Base-by-base conservation (phyloP, 345 rosid species). In the Eucalyptus shirleyi region DNA sequence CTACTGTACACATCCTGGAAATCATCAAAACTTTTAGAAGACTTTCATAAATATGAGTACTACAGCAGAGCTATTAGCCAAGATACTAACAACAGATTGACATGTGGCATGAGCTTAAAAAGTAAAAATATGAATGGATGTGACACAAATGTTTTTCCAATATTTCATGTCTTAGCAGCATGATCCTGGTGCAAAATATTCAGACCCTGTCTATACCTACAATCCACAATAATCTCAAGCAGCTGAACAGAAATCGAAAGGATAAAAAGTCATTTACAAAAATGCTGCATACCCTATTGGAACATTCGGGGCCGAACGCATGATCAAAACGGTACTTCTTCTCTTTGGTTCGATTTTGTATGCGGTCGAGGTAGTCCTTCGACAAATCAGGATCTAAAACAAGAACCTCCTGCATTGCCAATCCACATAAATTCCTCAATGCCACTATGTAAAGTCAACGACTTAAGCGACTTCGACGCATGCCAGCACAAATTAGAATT, bases 321-420 rank as follows among this genome's bases (percentile, higher is more conserved):
- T 95, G 95, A 92, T 97, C 99, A n/a, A 97, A 97, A 83, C 97
- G 89, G 72, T 96, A 97, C 77, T 92, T 93, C 94, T 94, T 97
- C 95, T 96, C 98, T 89, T 97, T 97, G 4, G 95, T 96, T 86
- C 99, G 96, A 89, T 96, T 95, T 87, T 97, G 98, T 87, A 95
- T 91, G 53, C 95, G 97, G 82, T 95, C 98, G 80, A 96, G 98
- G 69, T 96, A 97, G 91, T 96, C 98, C 93, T 97, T 97, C 1
- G 96, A 94, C 90, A 96, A 82, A 90, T 97, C 99, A 69, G 99
- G 99, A 90, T 97, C 98, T 87, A 96, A 89, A 88, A 97, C 96
- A 87, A 94, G 77, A 93, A 97, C 98, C 93, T 96, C 98, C 99
- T 97, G 83, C 89, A 91, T 45, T 2, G 5, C 37, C 67, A 50